These are phyloP conservation scores for Boletus pseudopeckii DNA, from an alignment of 768 basidiomycete species.

Conservation along the genomic window DNA sequence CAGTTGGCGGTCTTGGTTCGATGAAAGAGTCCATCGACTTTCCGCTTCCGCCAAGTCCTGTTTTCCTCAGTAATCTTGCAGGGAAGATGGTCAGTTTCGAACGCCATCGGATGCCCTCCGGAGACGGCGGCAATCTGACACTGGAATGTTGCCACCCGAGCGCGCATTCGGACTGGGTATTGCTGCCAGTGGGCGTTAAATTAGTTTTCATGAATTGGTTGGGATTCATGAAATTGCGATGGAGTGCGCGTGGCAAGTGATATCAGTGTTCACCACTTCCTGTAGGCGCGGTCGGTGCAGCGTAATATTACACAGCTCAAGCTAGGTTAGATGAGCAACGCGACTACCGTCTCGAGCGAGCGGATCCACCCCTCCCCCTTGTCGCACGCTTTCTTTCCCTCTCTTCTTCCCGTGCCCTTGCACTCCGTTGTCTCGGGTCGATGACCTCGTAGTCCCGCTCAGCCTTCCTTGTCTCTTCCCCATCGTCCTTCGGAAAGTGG, in stretches of 20 bases:
- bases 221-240: not conserved
- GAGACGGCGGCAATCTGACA: not conserved
- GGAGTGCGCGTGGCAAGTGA: not conserved
- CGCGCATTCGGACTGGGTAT: not conserved
- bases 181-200: not conserved
- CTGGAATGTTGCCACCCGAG: not conserved
- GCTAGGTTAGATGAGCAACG: not conserved
- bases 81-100: not conserved
- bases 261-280: not conserved
- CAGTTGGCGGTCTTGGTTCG: not conserved
- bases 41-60: not conserved
- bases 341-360: slow-evolving; percentile 23
- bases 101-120: not conserved
- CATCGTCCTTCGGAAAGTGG: slow-evolving; percentile 75
- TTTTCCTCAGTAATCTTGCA: no score
- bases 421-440: slow-evolving; percentile 72
- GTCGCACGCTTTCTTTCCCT: slow-evolving; percentile 52
- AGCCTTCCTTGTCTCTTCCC: slow-evolving; percentile 71
- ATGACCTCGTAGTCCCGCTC: slow-evolving; percentile 89
- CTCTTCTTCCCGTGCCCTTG: slow-evolving; percentile 76
- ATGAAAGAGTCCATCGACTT: not conserved
- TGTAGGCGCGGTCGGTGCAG: not conserved
- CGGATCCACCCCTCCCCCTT: slow-evolving; percentile 20
- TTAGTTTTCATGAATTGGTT: not conserved
- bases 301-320: not conserved